These are phyloP conservation scores for Eucalyptus sp. DNA, from an alignment of 345 rosid genomes.

Conservation along the genomic window DNA sequence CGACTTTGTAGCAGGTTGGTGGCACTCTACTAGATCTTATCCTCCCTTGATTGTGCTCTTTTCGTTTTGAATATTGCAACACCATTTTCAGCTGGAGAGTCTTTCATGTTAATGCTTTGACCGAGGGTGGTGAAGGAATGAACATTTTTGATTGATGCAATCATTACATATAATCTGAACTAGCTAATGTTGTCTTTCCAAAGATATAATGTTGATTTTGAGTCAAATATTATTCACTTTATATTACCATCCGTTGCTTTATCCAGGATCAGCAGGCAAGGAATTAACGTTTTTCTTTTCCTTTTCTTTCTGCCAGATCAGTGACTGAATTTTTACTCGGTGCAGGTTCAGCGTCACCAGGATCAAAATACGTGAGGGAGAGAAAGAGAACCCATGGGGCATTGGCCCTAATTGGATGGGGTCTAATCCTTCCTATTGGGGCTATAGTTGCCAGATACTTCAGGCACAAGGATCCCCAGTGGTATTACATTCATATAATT, in stretches of 20 bases:
- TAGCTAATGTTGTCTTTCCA: neutral
- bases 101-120: neutral
- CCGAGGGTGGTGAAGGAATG: neutral
- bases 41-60: neutral
- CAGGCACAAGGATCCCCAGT: slow-evolving; percentile 74
- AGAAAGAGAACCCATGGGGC: slow-evolving; percentile 65
- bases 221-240: neutral
- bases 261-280: neutral
- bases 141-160: neutral
- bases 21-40: neutral
- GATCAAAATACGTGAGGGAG: slow-evolving; percentile 12
- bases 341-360: slow-evolving; percentile 28
- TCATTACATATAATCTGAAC: neutral
- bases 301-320: neutral
- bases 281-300: neutral
- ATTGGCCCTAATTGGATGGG: slow-evolving; percentile 70
- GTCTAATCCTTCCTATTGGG: slow-evolving; percentile 63
- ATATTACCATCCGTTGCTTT: neutral
- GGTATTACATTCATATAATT: slow-evolving; percentile 70
- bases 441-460: slow-evolving; percentile 73
- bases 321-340: neutral
- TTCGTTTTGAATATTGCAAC: neutral
- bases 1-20: slow-evolving; percentile 59
- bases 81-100: neutral
- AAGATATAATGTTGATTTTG: neutral